Base-by-base conservation (phyloP, 495 filamentous ascomycete species). In the Penicillium tannophilum region DNA sequence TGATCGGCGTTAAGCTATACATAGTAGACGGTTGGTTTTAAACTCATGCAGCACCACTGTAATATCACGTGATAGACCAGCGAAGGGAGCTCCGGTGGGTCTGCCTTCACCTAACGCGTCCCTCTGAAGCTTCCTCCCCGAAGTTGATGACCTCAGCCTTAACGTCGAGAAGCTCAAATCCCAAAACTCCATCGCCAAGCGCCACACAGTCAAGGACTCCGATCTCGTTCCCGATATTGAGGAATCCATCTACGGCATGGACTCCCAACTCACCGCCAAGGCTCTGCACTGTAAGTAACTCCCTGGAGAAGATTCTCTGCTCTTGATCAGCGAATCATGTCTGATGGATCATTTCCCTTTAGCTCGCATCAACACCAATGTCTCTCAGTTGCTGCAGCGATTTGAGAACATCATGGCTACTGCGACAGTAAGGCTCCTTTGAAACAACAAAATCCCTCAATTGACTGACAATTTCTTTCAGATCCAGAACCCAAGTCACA, bases 321-420 rank as follows among this genome's bases (percentile, higher is more conserved):
- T 5, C 16, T 48, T 28, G 7, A 24, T 23, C 0, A 24, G 2
- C 11, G 8, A 48, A n/a, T 2, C 5, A 35, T 35, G 8, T 4
- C 17, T 47, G n/a, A 23, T 10, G 9, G 26, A 12, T 1, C 6
- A 12, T 1, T 23, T 23, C 2, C 20, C 50, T 20, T 10, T 62
- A 86, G 84, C 79, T 44, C 83, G 84, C 60, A 77, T 86, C 65
- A 80, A 79, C 63, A 67, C 69, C 58, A 72, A 85, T 58, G 72
- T 85, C 52, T 76, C 79, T 43, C 78, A 82, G 54, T 72, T 90
- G 17, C 74, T 88, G 8, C 79, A 80, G 52, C 80, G 84, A 14
- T 90, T 84, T 65, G 83, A 87, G 59, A 82, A 83, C 14, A 84
- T 90, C 61, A 69, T 88, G 62, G 77, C 76, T 2, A 81, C 80